Evolutionary conservation across 1,284 basidiomycete genomes (phyloP), one percentile per base, ranked within the genome.

Genomic region (Cutaneotrichosporon sp.): DNA sequence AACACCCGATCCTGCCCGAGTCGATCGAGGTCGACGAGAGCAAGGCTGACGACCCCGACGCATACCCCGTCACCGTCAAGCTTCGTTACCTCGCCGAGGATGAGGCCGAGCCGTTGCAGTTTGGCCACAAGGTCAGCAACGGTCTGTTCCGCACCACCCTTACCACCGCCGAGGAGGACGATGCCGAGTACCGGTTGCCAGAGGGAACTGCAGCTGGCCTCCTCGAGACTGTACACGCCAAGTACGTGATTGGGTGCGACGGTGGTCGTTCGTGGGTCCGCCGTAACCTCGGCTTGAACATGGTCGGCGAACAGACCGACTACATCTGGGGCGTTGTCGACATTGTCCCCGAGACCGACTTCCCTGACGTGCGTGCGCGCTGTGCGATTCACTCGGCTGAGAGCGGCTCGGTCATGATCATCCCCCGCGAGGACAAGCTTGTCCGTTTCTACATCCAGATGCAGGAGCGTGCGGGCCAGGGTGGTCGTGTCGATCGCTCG

Each of bases 161-260:
- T 31, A 58, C 60, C 58, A 53, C 61, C 13, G 61, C 58, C 18
- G 66, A 67, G 66, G 66, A 67, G 61, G 66, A 67, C 60, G 66
- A 67, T 61, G 38, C 50, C n/a, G 53, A 67, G 58, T 67, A 67
- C 63, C 16, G 40, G n/a, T 61, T 67, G 9, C 66, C 66, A 26
- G 58, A 61, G 40, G 66, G 64, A 34, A 59, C 26, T n/a, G 61
- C 61, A 61, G 56, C 66, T 32, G 61, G 60, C 59, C 21, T 58
- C 50, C 36, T 61, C 34, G 66, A 68, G 62, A 68, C 61, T 11
- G 68, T 73, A n/a, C 65, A 69, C 61, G 53, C 58, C 62, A 73
- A 71, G 69, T 73, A 72, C 66, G 60, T 73, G 6, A 66, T 72
- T 32, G 72, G 72, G 11, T 70, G 70, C 42, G 72, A 73, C 56